phyloP scores from a whole-genome alignment of 495 filamentous ascomycete species.

The Podospora australis region DNA sequence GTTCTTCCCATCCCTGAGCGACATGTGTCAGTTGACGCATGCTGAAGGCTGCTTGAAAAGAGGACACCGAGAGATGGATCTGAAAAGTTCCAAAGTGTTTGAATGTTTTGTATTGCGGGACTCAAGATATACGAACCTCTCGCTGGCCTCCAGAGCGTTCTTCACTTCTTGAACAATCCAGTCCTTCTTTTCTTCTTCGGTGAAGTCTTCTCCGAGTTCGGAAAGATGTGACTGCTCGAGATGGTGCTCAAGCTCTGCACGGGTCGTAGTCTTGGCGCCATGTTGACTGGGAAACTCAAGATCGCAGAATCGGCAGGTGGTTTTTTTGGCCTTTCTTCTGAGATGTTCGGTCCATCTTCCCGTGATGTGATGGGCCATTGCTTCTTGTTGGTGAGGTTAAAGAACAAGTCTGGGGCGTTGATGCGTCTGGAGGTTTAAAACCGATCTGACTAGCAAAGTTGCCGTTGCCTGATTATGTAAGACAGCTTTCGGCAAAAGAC shows the following conservation, averaged over 20 bases:
- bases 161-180: slow-evolving; percentile 6
- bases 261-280: no score
- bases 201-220: not conserved
- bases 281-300: no score
- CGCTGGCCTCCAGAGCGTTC: not conserved
- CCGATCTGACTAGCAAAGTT: no score
- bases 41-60: no score
- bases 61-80: not conserved
- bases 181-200: slow-evolving; percentile 6
- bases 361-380: not conserved
- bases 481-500: no score
- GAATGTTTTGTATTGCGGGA: not conserved
- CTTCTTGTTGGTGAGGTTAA: not conserved
- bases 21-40: no score
- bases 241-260: not conserved
- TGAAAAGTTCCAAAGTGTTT: not conserved
- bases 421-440: no score
- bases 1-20: no score
- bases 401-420: no score
- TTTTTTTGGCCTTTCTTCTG: not conserved
- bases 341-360: slow-evolving; percentile 1
- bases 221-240: not conserved
- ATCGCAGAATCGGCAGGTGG: not conserved
- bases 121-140: slow-evolving; percentile 6
- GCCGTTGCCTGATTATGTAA: no score